phyloP scores from a whole-genome alignment of 345 rosid genomes.

The Pistacia atlantica region DNA sequence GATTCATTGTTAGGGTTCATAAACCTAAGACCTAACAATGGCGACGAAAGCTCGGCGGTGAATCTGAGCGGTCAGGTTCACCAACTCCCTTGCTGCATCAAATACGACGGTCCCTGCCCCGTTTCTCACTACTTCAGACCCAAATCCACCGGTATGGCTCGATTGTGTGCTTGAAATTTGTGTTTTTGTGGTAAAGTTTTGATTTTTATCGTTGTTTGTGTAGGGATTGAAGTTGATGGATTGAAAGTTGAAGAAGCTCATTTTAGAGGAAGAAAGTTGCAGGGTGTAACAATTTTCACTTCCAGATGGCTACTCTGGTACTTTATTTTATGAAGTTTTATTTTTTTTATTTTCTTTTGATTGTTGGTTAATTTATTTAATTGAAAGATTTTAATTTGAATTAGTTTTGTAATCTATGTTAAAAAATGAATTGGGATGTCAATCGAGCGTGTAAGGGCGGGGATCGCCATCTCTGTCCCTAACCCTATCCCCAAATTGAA shows the following conservation, averaged over 20 bases:
- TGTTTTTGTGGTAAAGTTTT: neutral
- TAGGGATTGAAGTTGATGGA: slow-evolving; percentile 68
- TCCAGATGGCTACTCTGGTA: slow-evolving; percentile 79
- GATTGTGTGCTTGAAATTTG: neutral
- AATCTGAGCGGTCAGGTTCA: slow-evolving; percentile 62
- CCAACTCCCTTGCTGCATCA: slow-evolving; percentile 86
- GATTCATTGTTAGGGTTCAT: slow-evolving; percentile 35
- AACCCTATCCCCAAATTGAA: too few species aligned
- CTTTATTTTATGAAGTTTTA: neutral
- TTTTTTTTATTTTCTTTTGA: neutral
- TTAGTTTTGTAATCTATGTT: too few species aligned
- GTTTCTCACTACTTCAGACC: slow-evolving; percentile 87
- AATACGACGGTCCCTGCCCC: slow-evolving; percentile 62
- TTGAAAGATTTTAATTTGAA: too few species aligned
- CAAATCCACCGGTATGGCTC: slow-evolving; percentile 49
- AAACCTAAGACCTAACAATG: slow-evolving; percentile 32
- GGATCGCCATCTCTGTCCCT: too few species aligned
- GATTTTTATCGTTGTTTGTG: neutral
- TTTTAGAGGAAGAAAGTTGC: slow-evolving; percentile 88
- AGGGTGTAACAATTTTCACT: slow-evolving; percentile 64
- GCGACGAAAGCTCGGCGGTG: slow-evolving; percentile 18
- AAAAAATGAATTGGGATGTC: too few species aligned
- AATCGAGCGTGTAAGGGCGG: too few species aligned
- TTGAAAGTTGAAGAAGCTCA: slow-evolving; percentile 64
- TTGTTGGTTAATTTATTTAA: neutral